A percentile compares a stretch with the other conserved stretches of the same genome.
Evolutionary conservation across 1,139 yeast species (phyloP).

Genomic region (Geotrichum phurueaensis): DNA sequence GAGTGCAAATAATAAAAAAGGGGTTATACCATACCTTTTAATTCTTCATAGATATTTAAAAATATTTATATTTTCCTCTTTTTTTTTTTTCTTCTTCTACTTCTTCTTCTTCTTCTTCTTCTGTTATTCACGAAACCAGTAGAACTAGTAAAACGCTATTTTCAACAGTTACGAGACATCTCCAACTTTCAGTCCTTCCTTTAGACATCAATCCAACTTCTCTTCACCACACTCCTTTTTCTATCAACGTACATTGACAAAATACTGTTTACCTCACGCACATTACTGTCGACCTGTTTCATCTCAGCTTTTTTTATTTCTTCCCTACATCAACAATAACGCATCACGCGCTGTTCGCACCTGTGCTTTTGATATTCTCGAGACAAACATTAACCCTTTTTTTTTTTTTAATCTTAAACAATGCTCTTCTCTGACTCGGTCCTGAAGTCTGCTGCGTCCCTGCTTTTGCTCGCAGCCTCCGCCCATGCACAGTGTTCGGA

Average conservation of each 20-base stretch:
- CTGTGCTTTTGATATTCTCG: background rate
- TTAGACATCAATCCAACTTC: background rate
- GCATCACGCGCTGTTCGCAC: background rate
- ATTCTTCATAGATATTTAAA: background rate
- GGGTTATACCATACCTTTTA: background rate
- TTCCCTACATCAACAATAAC: background rate
- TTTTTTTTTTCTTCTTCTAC: constrained; percentile 53
- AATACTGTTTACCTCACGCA: background rate
- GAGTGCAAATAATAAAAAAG: background rate
- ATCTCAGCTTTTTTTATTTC: background rate
- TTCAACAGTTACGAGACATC: background rate
- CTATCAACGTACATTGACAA: background rate
- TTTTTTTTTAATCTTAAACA: too few relatives aligned
- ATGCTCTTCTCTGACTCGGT: background rate
- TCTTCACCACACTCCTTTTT: background rate
- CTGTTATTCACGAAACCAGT: background rate
- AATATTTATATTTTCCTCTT: background rate
- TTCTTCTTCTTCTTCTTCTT: constrained; percentile 73
- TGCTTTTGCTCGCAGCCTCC: constrained; percentile 1
- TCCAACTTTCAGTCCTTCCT: constrained; percentile 1
- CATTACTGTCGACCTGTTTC: background rate
- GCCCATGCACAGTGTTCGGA: constrained; percentile 23
- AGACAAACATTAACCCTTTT: background rate
- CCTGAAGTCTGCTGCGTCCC: constrained; percentile 1
- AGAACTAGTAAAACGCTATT: background rate